Evolutionary conservation across 306 rosid genomes (phyloP).

Genomic region (Dalbergia oliveri): DNA sequence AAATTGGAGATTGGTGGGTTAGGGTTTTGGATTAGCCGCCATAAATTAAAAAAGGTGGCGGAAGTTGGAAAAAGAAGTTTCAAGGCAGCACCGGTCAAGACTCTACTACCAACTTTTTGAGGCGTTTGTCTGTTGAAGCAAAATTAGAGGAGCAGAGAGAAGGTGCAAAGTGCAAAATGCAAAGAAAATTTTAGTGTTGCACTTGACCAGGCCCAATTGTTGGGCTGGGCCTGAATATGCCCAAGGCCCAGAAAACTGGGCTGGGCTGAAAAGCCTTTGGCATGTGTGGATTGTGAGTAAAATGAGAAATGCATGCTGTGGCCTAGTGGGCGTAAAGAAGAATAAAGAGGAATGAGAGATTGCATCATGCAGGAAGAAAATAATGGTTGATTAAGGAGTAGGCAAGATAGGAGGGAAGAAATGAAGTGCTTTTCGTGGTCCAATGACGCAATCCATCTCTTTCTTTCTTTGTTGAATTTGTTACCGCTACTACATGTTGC

Average conservation of each 20-base stretch:
- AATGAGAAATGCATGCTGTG: too few relatives aligned
- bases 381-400: neutral
- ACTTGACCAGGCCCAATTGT: neutral
- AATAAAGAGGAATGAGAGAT: neutral
- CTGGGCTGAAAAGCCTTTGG: too few relatives aligned
- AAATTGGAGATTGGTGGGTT: constrained; percentile 35
- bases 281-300: too few relatives aligned
- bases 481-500: neutral
- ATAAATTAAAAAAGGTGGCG: neutral
- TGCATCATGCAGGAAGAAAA: too few relatives aligned
- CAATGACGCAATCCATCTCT: constrained; percentile 51
- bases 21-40: constrained; percentile 58
- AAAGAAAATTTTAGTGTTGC: neutral
- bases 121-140: neutral
- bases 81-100: neutral
- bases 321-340: too few relatives aligned
- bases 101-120: neutral
- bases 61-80: constrained; percentile 30
- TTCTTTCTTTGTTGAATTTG: constrained; percentile 35
- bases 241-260: neutral
- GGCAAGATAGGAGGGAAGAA: neutral
- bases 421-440: constrained; percentile 50
- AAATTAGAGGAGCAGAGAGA: neutral
- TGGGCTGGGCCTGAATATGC: neutral
- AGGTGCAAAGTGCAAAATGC: neutral